Base-by-base conservation (phyloP, 2,329 filamentous ascomycete genomes). In the Neodidymelliopsis sp. region DNA sequence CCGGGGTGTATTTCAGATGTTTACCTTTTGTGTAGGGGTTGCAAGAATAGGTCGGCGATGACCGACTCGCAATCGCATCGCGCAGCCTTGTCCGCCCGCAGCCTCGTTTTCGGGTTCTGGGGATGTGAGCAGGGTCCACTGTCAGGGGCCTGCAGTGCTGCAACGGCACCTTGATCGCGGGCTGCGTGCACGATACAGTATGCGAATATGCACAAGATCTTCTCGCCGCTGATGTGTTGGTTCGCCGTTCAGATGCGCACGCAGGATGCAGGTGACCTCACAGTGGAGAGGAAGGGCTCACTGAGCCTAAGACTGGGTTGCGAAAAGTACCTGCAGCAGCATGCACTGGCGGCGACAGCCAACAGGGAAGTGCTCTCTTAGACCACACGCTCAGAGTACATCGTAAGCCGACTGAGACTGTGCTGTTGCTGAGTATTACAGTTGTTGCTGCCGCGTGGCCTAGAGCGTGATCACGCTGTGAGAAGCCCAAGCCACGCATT, bases 51-150 rank as follows among this genome's bases (percentile, higher is more conserved):
- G 23, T 10, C n/a, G 24, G 39, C 28, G 29, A n/a, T 34, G 9
- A 28, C 35, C 19, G 19, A 16, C 15, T 42, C 40, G 20, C 24
- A 28, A 40, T 27, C 11, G 35, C 28, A 30, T 33, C 15, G 36
- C 30, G 15, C 37, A 35, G 39, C 47, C 47, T 44, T 44, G 47
- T 50, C 34, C 23, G 40, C 45, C 29, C 36, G 30, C 36, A 41
- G 35, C 40, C 47, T 50, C 47, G 41, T 36, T 30, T 45, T 50
- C 47, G 47, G 40, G 30, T 41, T 23, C 41, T 50, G 47, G 41
- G 30, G 41, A 36, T 36, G 29, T 24, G 40, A 36, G 16, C 47
- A 50, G 40, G 47, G 29, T 22, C 11, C 16, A 39, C 36, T 24
- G 30, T 24, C 40, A 45, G 47, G 47, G 47, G 47, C 28, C 8